Evolutionary conservation across 2,329 filamentous ascomycete species (phyloP).

Genomic region (Trichothecium sympodiale): DNA sequence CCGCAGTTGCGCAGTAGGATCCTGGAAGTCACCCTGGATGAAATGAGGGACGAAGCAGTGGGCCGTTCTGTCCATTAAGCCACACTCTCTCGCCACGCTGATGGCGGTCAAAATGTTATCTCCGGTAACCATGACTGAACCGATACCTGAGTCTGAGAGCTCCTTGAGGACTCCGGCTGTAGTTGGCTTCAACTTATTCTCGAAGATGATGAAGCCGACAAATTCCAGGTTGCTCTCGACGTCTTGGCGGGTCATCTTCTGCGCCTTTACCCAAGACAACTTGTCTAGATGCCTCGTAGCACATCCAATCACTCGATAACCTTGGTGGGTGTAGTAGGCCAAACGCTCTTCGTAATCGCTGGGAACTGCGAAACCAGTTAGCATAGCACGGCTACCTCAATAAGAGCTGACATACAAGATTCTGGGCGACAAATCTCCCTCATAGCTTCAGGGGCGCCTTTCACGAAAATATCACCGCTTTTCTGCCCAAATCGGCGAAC

Average conservation of each 20-base stretch:
- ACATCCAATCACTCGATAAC: slow-evolving; percentile 92
- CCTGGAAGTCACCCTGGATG: slow-evolving; percentile 61
- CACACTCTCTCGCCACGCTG: slow-evolving; percentile 85
- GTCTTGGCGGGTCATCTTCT: slow-evolving; percentile 82
- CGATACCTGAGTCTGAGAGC: slow-evolving; percentile 71
- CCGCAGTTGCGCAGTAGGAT: slow-evolving; percentile 59
- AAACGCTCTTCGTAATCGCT: slow-evolving; percentile 82
- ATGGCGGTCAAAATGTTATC: slow-evolving; percentile 97
- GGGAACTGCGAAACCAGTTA: slow-evolving; percentile 44
- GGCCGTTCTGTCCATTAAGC: slow-evolving; percentile 65
- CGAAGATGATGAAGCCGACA: slow-evolving; percentile 93
- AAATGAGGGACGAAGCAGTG: slow-evolving; percentile 94
- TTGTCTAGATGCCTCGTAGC: slow-evolving; percentile 81
- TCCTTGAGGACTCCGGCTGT: slow-evolving; percentile 75
- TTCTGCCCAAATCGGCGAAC: slow-evolving; percentile 79
- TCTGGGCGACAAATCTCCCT: slow-evolving; percentile 79
- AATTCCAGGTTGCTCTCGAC: slow-evolving; percentile 80
- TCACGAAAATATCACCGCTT: slow-evolving; percentile 83
- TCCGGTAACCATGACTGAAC: slow-evolving; percentile 91
- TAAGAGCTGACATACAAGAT: slow-evolving; percentile 46
- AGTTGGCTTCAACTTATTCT: slow-evolving; percentile 92
- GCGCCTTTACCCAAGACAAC: slow-evolving; percentile 85
- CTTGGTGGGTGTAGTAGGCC: slow-evolving; percentile 85
- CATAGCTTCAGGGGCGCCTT: slow-evolving; percentile 95
- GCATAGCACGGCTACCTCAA: neutral